These are phyloP conservation scores for Solanum dulcamara DNA, from an alignment of 257 asterid species.

Conservation along the genomic window DNA sequence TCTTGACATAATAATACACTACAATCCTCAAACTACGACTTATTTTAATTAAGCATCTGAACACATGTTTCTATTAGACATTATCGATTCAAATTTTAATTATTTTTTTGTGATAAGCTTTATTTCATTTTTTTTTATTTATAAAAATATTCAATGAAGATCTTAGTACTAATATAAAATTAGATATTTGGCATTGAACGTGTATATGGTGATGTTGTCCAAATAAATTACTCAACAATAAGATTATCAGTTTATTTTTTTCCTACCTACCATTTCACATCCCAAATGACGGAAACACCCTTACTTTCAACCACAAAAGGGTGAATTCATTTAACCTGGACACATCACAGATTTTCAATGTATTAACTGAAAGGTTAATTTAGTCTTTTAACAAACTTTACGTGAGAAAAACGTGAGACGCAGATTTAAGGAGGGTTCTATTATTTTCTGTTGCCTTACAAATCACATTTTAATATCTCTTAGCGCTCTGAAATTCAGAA, in stretches of 20 bases:
- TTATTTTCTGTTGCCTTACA: background rate
- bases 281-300: conserved; percentile 12
- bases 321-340: conserved; percentile 28
- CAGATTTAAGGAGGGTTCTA: background rate
- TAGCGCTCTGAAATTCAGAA: background rate
- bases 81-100: background rate
- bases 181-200: background rate
- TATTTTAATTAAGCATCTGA: background rate
- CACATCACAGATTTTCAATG: background rate
- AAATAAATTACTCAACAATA: background rate
- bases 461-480: background rate
- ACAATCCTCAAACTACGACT: background rate
- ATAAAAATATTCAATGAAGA: background rate
- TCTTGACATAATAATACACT: background rate
- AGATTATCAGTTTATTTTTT: background rate
- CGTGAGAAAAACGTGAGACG: background rate
- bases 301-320: background rate
- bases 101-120: background rate
- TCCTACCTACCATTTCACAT: background rate
- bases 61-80: background rate
- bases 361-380: background rate
- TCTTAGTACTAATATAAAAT: background rate
- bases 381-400: conserved; percentile 1
- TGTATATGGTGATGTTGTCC: background rate
- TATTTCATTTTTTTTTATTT: background rate